Percentiles rank a stretch among this genome's conserved stretches.
These are phyloP conservation scores for Peronospora tabacina DNA, from an alignment of 352 stramenopile genomes.

Conservation along the genomic window DNA sequence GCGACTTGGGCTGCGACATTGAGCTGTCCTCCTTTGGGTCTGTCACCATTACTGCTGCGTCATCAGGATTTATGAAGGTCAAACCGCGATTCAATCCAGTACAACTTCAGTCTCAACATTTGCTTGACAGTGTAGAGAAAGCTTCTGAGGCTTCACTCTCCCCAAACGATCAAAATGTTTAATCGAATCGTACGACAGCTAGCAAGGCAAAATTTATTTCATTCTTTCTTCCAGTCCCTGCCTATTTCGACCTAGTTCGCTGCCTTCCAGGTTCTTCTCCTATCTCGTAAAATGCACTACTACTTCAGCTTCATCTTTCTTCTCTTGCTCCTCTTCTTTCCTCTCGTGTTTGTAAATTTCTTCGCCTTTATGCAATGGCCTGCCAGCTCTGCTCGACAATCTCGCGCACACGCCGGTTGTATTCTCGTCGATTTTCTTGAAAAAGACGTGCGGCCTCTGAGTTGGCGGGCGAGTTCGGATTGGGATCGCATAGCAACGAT, in stretches of 20 bases:
- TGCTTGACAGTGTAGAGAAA: conserved; percentile 46
- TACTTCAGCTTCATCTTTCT: conserved; percentile 9
- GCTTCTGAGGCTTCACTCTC: conserved; percentile 47
- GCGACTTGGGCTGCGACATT: conserved; percentile 67
- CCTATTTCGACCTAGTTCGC: conserved; percentile 8
- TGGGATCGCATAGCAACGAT: conserved; percentile 98
- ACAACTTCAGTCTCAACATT: conserved; percentile 45
- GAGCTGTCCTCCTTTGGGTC: conserved; percentile 50
- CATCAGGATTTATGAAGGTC: conserved; percentile 18
- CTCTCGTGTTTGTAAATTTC: conserved; percentile 3
- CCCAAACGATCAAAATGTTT: background rate
- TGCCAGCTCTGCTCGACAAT: conserved; percentile 99
- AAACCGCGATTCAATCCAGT: conserved; percentile 61
- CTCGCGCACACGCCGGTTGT: conserved; percentile 97
- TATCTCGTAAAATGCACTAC: conserved; percentile 11
- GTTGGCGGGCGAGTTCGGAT: conserved; percentile 98
- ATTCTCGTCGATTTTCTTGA: conserved; percentile 98
- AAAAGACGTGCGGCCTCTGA: conserved; percentile 96
- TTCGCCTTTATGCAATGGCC: conserved; percentile 49
- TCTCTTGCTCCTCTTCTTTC: conserved; percentile 6
- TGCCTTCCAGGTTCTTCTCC: conserved; percentile 2
- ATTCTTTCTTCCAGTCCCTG: conserved; percentile 10
- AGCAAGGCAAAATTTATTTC: conserved; percentile 9
- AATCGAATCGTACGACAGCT: background rate
- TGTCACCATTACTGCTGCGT: conserved; percentile 10